These are phyloP conservation scores for Cadophora gregata DNA, from an alignment of 2,329 filamentous ascomycete species.

Conservation along the genomic window DNA sequence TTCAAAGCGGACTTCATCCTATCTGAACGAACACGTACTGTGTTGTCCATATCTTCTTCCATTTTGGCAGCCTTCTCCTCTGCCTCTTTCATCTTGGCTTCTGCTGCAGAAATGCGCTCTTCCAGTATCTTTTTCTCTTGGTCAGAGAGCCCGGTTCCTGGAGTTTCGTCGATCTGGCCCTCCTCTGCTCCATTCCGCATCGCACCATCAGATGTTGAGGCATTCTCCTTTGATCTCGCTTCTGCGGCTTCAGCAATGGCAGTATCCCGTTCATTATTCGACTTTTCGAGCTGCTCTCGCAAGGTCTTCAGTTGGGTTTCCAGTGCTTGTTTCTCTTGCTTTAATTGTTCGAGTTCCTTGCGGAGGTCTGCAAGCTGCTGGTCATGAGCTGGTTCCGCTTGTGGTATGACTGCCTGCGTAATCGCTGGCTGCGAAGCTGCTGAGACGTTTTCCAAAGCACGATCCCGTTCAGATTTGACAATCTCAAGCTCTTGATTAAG, in stretches of 20 bases:
- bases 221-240: constrained; percentile 50
- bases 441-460: constrained; percentile 42
- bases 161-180: constrained; percentile 56
- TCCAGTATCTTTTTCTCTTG: constrained; percentile 67
- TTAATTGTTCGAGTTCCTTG: constrained; percentile 70
- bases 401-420: constrained; percentile 54
- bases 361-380: constrained; percentile 55
- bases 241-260: constrained; percentile 48
- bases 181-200: constrained; percentile 61
- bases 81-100: constrained; percentile 66
- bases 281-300: constrained; percentile 64
- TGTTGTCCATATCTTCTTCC: constrained; percentile 65
- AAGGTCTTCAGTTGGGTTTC: constrained; percentile 65
- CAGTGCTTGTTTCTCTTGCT: constrained; percentile 71
- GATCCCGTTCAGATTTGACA: constrained; percentile 53
- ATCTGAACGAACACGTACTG: constrained; percentile 69
- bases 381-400: constrained; percentile 57
- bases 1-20: constrained; percentile 72
- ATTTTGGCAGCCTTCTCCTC: constrained; percentile 63
- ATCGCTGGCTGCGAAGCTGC: constrained; percentile 44
- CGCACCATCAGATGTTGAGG: constrained; percentile 37
- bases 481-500: constrained; percentile 50
- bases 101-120: constrained; percentile 63
- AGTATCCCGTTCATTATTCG: constrained; percentile 66
- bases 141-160: constrained; percentile 51